Evolutionary conservation across 2,329 filamentous ascomycete genomes (phyloP).

Genomic region (Botrytis sinoallii): DNA sequence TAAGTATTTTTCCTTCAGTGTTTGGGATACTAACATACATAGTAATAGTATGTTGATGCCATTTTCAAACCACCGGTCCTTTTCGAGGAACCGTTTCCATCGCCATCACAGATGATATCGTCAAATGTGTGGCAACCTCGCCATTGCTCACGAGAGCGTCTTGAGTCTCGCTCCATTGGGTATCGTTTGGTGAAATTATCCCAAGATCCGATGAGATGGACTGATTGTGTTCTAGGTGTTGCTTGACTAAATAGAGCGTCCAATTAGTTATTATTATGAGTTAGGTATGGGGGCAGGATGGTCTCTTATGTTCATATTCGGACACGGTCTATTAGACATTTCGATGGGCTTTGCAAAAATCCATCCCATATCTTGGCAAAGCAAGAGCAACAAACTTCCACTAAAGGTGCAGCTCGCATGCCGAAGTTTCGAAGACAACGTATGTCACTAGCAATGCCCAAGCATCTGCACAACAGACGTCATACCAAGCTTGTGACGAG

Average conservation of each 20-base stretch:
- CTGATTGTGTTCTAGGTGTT: constrained; percentile 59
- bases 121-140: constrained; percentile 83
- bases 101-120: constrained; percentile 78
- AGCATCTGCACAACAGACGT: background rate
- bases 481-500: background rate
- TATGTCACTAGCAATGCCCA: background rate
- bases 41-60: constrained; percentile 94
- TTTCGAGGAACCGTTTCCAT: constrained; percentile 49
- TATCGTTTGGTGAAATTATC: constrained; percentile 84
- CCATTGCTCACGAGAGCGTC: constrained; percentile 75
- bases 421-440: background rate
- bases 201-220: constrained; percentile 88
- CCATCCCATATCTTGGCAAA: background rate
- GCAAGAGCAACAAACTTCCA: background rate
- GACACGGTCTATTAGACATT: background rate
- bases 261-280: constrained; percentile 13
- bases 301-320: constrained; percentile 12
- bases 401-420: background rate
- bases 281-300: background rate
- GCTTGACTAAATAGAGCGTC: constrained; percentile 49
- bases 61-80: constrained; percentile 82
- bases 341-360: background rate
- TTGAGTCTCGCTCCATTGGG: constrained; percentile 74
- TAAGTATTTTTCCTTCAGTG: constrained; percentile 31
- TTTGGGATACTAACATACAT: constrained; percentile 56